Conservation (phyloP, 2,329 filamentous ascomycete genomes). For the Zymoseptoria passerinii region DNA sequence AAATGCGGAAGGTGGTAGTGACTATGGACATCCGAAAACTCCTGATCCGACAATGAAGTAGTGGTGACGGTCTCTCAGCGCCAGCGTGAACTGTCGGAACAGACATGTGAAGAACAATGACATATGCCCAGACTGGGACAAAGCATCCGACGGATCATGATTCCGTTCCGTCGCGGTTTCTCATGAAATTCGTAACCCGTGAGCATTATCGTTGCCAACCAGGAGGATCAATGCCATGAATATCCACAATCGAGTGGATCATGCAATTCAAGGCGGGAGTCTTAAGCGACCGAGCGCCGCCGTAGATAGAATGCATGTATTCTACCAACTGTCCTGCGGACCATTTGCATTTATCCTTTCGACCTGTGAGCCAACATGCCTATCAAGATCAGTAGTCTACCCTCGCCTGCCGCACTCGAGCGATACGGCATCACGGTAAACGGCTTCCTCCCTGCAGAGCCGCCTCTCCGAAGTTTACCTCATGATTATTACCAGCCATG, state of each 20-base stretch:
- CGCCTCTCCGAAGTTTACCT: constrained; percentile 70
- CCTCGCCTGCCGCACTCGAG: constrained; percentile 14
- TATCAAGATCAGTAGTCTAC: constrained; percentile 15
- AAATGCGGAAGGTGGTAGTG: neutral
- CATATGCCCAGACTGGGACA: neutral
- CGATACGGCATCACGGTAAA: constrained; percentile 32
- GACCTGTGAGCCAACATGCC: constrained; percentile 19
- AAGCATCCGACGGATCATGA: neutral
- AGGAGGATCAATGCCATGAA: neutral
- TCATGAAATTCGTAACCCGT: neutral
- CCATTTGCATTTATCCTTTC: neutral
- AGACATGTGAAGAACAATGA: neutral
- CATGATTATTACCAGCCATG: constrained; percentile 89
- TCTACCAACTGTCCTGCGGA: neutral
- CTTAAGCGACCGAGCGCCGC: constrained; percentile 2
- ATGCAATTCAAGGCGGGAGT: constrained; percentile 2
- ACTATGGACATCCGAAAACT: neutral
- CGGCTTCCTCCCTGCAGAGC: constrained; percentile 76
- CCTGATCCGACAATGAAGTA: neutral
- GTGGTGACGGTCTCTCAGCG: neutral
- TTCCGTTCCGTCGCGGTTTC: neutral
- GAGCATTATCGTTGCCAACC: neutral
- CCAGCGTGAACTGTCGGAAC: neutral
- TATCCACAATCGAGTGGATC: constrained; percentile 2
- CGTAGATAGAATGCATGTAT: neutral